Evolutionary conservation across 495 filamentous ascomycete species (phyloP).

Genomic region (Podospora tetraspora): DNA sequence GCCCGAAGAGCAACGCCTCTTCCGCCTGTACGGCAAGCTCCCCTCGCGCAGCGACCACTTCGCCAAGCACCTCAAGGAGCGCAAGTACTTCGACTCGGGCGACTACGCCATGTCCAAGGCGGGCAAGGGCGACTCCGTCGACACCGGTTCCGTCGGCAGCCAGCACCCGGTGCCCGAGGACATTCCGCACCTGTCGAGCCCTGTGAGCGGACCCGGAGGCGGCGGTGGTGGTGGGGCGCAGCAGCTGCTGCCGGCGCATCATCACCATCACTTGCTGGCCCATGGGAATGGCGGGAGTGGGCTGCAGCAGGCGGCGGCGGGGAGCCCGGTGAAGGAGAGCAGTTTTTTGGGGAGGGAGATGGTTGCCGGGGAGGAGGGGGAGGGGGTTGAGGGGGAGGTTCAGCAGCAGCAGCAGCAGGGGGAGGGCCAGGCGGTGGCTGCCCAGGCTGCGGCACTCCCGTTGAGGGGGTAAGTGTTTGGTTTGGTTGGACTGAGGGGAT

Average conservation of each 20-base stretch:
- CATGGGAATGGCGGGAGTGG: constrained; percentile 32
- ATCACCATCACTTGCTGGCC: constrained; percentile 45
- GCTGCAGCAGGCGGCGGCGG: constrained; percentile 39
- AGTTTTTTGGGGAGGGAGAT: constrained; percentile 74
- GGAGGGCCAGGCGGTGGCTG: constrained; percentile 12
- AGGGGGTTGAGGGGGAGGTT: constrained; percentile 1
- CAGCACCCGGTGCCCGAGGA: constrained; percentile 94
- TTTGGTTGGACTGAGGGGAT: no score
- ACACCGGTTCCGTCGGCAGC: constrained; percentile 86
- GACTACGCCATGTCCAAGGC: constrained; percentile 98
- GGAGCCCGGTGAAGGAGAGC: constrained; percentile 81
- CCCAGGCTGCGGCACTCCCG: constrained; percentile 39
- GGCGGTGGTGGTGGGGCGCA: constrained; percentile 24
- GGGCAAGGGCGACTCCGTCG: constrained; percentile 90
- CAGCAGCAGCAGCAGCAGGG: constrained; percentile 11
- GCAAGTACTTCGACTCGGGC: constrained; percentile 98
- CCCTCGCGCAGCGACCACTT: constrained; percentile 93
- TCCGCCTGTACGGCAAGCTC: constrained; percentile 94
- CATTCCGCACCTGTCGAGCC: constrained; percentile 86
- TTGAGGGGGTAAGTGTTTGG: neutral
- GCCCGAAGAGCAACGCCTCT: constrained; percentile 89
- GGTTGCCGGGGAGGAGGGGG: constrained; percentile 53
- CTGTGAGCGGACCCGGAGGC: constrained; percentile 45
- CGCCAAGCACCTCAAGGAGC: constrained; percentile 96
- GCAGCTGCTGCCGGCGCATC: constrained; percentile 35